Conservation (phyloP, 1,139 yeast genomes). For the Saccharomyces hybrid region DNA sequence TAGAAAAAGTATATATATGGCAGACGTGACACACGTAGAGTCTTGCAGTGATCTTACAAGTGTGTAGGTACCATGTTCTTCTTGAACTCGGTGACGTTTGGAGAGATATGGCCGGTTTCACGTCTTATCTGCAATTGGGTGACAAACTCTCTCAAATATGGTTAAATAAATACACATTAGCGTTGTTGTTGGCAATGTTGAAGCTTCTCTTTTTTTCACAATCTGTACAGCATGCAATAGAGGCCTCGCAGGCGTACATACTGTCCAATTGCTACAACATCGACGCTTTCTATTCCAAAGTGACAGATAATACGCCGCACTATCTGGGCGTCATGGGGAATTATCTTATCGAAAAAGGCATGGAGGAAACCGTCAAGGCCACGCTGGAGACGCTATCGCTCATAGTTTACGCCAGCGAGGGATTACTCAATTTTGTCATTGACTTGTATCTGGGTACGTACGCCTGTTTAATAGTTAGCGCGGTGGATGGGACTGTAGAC, state of each 20-base stretch:
- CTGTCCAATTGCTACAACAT: slow-evolving; percentile 39
- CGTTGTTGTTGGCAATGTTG: slow-evolving; percentile 39
- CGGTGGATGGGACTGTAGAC: slow-evolving; percentile 64
- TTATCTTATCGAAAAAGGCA: slow-evolving; percentile 39
- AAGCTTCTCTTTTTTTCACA: slow-evolving; percentile 45
- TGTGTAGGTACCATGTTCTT: not conserved
- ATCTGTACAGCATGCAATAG: slow-evolving; percentile 38
- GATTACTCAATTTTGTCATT: slow-evolving; percentile 54
- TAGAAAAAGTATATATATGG: not conserved
- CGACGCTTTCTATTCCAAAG: slow-evolving; percentile 39
- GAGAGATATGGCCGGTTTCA: slow-evolving; percentile 1
- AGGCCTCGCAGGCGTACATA: slow-evolving; percentile 34
- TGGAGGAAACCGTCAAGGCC: slow-evolving; percentile 43
- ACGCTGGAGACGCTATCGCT: slow-evolving; percentile 37
- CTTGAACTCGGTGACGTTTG: not conserved
- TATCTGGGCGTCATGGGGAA: slow-evolving; percentile 51
- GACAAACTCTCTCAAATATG: slow-evolving; percentile 54
- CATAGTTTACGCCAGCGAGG: slow-evolving; percentile 50
- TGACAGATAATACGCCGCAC: slow-evolving; percentile 46
- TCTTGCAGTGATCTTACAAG: not conserved
- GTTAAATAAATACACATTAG: slow-evolving; percentile 49
- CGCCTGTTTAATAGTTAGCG: slow-evolving; percentile 69
- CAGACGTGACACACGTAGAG: not conserved
- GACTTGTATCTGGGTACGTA: slow-evolving; percentile 79
- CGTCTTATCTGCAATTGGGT: slow-evolving; percentile 35